These are phyloP conservation scores for Sophora flavescens DNA, from an alignment of 306 rosid species.

Conservation along the genomic window DNA sequence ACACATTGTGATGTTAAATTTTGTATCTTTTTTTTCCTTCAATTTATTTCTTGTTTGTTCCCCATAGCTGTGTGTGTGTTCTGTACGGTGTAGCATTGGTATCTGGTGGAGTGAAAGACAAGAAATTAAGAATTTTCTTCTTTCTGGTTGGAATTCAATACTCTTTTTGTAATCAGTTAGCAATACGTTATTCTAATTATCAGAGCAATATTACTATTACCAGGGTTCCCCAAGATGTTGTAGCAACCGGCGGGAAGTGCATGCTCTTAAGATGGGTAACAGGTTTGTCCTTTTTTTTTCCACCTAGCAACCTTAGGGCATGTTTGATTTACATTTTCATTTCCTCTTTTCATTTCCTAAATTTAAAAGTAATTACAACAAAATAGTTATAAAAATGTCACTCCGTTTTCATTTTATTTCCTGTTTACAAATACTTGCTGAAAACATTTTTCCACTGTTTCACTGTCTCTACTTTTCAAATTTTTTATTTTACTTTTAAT, in stretches of 20 bases:
- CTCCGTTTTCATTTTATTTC: too few species aligned
- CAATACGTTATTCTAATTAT: slow-evolving; percentile 24
- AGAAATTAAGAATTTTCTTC: not conserved
- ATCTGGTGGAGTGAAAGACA: not conserved
- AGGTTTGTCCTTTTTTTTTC: slow-evolving; percentile 59
- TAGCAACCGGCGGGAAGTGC: slow-evolving; percentile 95
- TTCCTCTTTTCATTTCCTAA: too few species aligned
- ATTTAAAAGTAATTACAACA: too few species aligned
- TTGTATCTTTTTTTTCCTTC: not conserved
- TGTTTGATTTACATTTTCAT: too few species aligned
- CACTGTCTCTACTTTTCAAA: not conserved
- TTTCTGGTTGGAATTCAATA: not conserved
- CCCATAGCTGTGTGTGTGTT: too few species aligned
- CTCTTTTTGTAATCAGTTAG: not conserved
- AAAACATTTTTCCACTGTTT: slow-evolving; percentile 9
- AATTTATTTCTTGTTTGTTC: not conserved
- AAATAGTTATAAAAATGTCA: too few species aligned
- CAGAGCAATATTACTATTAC: slow-evolving; percentile 1
- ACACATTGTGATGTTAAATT: not conserved
- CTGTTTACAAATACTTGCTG: too few species aligned
- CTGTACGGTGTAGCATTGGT: too few species aligned
- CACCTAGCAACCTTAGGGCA: slow-evolving; percentile 12
- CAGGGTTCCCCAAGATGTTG: slow-evolving; percentile 98
- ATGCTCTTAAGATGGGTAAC: slow-evolving; percentile 84
- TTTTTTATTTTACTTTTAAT: not conserved